A percentile compares a stretch with the other conserved stretches of the same genome.
Evolutionary conservation across 1,139 yeast genomes (phyloP).

Genomic region (Lodderomyces oxycetoniae): DNA sequence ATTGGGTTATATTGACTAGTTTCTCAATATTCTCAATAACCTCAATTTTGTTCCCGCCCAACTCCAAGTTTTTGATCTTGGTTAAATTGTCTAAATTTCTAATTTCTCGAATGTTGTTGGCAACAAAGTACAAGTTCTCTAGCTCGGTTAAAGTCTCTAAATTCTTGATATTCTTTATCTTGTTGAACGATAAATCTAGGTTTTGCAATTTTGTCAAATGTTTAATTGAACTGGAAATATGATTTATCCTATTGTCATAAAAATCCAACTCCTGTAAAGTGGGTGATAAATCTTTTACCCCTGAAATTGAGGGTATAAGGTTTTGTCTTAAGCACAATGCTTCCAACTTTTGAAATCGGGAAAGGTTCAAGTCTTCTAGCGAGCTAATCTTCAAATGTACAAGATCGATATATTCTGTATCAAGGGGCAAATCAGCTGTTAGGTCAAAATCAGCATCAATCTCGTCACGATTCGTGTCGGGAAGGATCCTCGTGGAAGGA

Average conservation of each 20-base stretch:
- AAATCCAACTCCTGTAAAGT: conserved; percentile 75
- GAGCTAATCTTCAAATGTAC: conserved; percentile 74
- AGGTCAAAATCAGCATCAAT: conserved; percentile 54
- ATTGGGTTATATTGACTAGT: conserved; percentile 57
- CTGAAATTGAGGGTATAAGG: conserved; percentile 66
- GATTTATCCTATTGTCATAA: conserved; percentile 88
- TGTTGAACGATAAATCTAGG: conserved; percentile 87
- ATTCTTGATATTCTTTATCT: conserved; percentile 82
- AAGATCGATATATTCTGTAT: conserved; percentile 66
- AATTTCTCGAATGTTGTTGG: conserved; percentile 76
- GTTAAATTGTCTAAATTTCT: conserved; percentile 57
- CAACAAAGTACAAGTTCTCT: conserved; percentile 76
- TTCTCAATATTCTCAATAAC: conserved; percentile 55
- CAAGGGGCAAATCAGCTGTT: conserved; percentile 56
- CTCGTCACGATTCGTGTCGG: conserved; percentile 47
- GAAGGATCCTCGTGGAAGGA: conserved; percentile 45
- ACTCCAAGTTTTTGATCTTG: conserved; percentile 68
- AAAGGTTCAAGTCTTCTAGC: conserved; percentile 59
- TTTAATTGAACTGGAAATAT: conserved; percentile 66
- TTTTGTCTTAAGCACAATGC: conserved; percentile 80
- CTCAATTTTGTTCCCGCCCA: conserved; percentile 85
- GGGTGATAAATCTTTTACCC: conserved; percentile 56
- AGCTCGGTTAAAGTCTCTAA: conserved; percentile 59
- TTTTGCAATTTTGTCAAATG: conserved; percentile 53
- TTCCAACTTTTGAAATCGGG: conserved; percentile 54